Percentiles rank a stretch among this genome's conserved stretches.
Evolutionary conservation across 768 basidiomycete genomes (phyloP).

Genomic region (Chalciporus sphaerocephalus): DNA sequence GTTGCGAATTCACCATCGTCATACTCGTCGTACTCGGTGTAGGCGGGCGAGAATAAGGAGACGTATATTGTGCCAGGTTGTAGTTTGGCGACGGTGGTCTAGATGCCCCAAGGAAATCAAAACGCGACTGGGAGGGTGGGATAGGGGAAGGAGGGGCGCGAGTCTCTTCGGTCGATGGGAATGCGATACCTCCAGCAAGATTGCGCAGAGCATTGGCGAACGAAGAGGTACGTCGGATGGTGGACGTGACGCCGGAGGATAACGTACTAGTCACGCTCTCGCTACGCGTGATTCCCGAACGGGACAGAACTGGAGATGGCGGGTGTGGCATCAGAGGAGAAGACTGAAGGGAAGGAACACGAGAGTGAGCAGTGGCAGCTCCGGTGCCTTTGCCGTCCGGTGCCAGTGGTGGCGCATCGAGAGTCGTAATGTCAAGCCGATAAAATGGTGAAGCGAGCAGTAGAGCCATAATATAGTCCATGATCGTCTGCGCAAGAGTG

Average conservation of each 20-base stretch:
- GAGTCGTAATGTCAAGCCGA: conserved; percentile 61
- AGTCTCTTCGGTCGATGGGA: conserved; percentile 59
- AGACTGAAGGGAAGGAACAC: conserved; percentile 48
- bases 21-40: conserved; percentile 34
- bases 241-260: conserved; percentile 60
- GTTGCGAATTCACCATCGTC: conserved; percentile 23
- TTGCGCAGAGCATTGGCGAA: conserved; percentile 73
- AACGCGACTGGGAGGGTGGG: conserved; percentile 19
- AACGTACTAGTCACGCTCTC: conserved; percentile 62
- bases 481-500: conserved; percentile 81
- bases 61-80: conserved; percentile 70
- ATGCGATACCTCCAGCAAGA: conserved; percentile 65
- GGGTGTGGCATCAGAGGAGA: conserved; percentile 43
- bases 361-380: conserved; percentile 36
- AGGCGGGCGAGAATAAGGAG: conserved; percentile 62
- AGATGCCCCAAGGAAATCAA: conserved; percentile 41
- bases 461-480: conserved; percentile 89
- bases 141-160: conserved; percentile 36
- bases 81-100: conserved; percentile 76
- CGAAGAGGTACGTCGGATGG: conserved; percentile 72
- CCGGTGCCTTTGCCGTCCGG: conserved; percentile 32
- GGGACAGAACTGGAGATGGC: conserved; percentile 43
- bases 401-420: conserved; percentile 46
- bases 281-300: conserved; percentile 50
- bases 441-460: conserved; percentile 87